Conservation (phyloP, 257 asterid genomes). For the Dorcoceras hygrometricum region DNA sequence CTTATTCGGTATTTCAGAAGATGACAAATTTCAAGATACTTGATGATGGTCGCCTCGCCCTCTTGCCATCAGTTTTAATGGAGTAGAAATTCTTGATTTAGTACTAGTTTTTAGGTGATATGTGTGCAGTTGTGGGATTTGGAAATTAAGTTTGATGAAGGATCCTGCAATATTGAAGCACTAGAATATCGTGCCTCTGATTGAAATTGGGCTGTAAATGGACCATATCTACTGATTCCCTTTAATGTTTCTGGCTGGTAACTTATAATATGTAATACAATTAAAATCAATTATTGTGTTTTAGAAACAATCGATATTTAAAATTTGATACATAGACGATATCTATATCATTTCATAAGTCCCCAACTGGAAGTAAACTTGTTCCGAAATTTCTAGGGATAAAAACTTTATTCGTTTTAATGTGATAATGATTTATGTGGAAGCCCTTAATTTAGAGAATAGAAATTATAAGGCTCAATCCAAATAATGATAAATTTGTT, state of each 20-base stretch:
- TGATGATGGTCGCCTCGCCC: conserved; percentile 10
- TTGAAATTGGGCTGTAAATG: conserved; percentile 16
- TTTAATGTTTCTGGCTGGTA: conserved; percentile 14
- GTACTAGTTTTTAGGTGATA: background rate
- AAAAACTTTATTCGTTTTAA: too few species aligned
- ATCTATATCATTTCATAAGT: too few species aligned
- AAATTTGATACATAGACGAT: too few species aligned
- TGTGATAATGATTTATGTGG: too few species aligned
- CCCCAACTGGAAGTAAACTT: too few species aligned
- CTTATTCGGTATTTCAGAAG: conserved; percentile 51
- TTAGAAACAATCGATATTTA: too few species aligned
- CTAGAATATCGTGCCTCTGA: background rate
- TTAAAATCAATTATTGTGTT: too few species aligned
- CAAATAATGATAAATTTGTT: too few species aligned
- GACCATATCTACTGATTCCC: background rate
- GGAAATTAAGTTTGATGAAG: conserved; percentile 44
- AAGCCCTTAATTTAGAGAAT: too few species aligned
- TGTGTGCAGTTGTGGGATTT: conserved; percentile 37
- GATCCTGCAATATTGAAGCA: conserved; percentile 32
- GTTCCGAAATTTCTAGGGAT: too few species aligned
- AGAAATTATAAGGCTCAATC: too few species aligned
- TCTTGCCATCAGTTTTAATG: conserved; percentile 2
- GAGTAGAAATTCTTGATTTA: background rate
- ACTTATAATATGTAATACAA: too few species aligned
- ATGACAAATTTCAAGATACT: conserved; percentile 35